These are phyloP conservation scores for Candida pseudofarinosa DNA, from an alignment of 805 yeast species.

Conservation along the genomic window DNA sequence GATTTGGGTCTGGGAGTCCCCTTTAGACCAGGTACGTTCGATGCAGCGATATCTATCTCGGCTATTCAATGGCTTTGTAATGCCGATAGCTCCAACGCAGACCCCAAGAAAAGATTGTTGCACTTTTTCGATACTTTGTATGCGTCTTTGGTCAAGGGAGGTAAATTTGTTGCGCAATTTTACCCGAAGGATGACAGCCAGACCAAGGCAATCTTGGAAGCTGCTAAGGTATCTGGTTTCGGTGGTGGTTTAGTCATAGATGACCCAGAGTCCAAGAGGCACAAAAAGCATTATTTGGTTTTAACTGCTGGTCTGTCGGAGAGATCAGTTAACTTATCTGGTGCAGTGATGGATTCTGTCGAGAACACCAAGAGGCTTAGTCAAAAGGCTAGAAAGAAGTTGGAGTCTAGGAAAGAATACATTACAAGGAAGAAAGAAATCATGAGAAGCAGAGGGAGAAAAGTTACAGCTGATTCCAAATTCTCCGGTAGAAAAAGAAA, in stretches of 20 bases:
- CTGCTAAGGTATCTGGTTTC: slow-evolving; percentile 93
- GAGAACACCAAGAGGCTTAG: slow-evolving; percentile 35
- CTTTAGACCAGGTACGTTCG: slow-evolving; percentile 93
- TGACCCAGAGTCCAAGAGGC: slow-evolving; percentile 87
- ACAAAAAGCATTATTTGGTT: slow-evolving; percentile 87
- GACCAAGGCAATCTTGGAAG: slow-evolving; percentile 66
- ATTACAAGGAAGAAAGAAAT: slow-evolving; percentile 89
- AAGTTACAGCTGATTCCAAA: slow-evolving; percentile 85
- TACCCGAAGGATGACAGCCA: slow-evolving; percentile 91
- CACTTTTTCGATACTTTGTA: slow-evolving; percentile 85
- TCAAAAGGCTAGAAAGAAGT: slow-evolving; percentile 48
- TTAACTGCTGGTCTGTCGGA: slow-evolving; percentile 82
- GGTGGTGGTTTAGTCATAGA: slow-evolving; percentile 94
- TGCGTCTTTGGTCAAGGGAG: slow-evolving; percentile 85
- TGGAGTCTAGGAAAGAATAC: slow-evolving; percentile 76
- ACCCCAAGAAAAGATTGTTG: slow-evolving; percentile 77
- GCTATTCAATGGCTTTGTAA: slow-evolving; percentile 98
- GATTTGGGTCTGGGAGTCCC: slow-evolving; percentile 96
- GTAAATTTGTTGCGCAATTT: slow-evolving; percentile 95
- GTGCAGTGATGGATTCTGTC: slow-evolving; percentile 76
- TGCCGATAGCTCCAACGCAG: slow-evolving; percentile 79
- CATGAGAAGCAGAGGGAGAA: slow-evolving; percentile 86
- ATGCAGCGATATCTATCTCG: slow-evolving; percentile 91
- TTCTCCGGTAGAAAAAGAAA: slow-evolving; percentile 77
- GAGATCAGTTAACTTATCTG: slow-evolving; percentile 68